Evolutionary conservation across 169 alveolate species (phyloP).

Genomic region (Eimeria acervulina): DNA sequence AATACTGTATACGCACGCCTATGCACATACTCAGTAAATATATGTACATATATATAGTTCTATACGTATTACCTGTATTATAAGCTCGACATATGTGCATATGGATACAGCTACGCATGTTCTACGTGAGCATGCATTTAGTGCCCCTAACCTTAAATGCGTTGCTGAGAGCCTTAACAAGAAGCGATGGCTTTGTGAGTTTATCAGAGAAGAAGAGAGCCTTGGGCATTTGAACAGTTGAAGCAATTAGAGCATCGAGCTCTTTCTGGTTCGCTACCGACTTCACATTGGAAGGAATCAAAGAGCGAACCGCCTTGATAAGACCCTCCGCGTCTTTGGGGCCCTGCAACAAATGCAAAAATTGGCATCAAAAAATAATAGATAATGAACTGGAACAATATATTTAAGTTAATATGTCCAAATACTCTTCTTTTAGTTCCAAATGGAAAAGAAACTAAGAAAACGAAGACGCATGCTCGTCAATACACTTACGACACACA

Average conservation of each 20-base stretch:
- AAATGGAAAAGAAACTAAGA: no score
- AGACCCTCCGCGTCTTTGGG: neutral
- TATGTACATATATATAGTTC: no score
- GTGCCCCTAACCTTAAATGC: conserved; percentile 77
- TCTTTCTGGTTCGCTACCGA: conserved; percentile 21
- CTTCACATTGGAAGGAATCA: conserved; percentile 52
- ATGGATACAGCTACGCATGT: no score
- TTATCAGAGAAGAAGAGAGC: conserved; percentile 79
- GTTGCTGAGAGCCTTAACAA: conserved; percentile 79
- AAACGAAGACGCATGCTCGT: neutral
- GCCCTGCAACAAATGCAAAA: conserved; percentile 15
- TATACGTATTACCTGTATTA: no score
- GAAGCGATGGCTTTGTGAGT: conserved; percentile 45
- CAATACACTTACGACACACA: no score
- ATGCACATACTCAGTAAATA: no score
- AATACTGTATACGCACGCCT: no score
- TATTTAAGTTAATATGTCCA: neutral
- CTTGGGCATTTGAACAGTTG: conserved; percentile 57
- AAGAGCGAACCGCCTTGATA: conserved; percentile 50
- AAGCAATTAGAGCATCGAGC: conserved; percentile 30
- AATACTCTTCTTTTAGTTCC: neutral
- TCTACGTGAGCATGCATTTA: no score
- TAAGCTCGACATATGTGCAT: no score
- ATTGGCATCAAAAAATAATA: neutral
- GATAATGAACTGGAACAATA: neutral